Conservation (phyloP, 2,329 filamentous ascomycete species). For the Paecilomyces sp. region DNA sequence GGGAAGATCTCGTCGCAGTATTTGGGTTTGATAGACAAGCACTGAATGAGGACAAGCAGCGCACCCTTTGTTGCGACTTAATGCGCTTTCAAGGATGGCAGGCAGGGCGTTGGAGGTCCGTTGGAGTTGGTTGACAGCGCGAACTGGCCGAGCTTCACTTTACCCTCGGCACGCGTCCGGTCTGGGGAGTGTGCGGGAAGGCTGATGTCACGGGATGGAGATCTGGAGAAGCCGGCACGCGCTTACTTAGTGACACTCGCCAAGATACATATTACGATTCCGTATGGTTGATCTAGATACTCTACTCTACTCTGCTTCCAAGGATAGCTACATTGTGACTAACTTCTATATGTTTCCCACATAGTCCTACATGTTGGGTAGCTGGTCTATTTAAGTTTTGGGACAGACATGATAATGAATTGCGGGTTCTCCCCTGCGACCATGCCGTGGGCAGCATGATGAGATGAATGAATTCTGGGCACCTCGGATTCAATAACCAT, state of each 20-base stretch:
- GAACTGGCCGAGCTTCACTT: slow-evolving; percentile 15
- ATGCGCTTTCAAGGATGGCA: not conserved
- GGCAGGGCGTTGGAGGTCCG: not conserved
- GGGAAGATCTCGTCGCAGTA: not conserved
- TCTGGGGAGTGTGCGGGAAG: slow-evolving; percentile 18
- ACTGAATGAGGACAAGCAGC: slow-evolving; percentile 1
- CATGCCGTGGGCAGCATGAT: not conserved
- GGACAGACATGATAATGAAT: too few species aligned
- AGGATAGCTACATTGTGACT: not conserved
- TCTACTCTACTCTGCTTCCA: not conserved
- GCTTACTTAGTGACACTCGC: not conserved
- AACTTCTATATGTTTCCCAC: not conserved
- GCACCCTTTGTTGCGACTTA: not conserved
- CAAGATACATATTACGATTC: too few species aligned
- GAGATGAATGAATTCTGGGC: not conserved
- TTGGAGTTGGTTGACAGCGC: slow-evolving; percentile 1
- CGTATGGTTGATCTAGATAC: not conserved
- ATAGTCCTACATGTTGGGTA: not conserved
- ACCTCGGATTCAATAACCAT: not conserved
- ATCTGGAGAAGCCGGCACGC: slow-evolving; percentile 2
- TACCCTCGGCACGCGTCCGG: slow-evolving; percentile 22
- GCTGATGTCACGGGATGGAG: slow-evolving; percentile 22
- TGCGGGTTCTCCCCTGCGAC: not conserved
- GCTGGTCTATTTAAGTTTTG: not conserved
- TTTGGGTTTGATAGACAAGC: not conserved